Conservation (phyloP, 208 protist genomes). For the Porcisia deanei region DNA sequence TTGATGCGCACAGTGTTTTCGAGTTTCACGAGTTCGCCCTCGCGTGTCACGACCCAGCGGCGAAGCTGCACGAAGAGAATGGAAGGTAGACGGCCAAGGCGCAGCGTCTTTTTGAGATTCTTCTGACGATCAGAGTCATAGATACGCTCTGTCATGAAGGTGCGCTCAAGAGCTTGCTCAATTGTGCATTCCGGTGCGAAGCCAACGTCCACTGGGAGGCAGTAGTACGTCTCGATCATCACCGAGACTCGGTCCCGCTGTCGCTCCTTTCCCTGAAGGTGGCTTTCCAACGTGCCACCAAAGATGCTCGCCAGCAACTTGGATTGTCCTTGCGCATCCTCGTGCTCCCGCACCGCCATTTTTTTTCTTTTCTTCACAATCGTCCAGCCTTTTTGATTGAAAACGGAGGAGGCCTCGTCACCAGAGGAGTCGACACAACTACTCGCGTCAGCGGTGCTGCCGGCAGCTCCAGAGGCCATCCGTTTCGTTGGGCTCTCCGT, state of each 20-base stretch:
- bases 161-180: slow-evolving; percentile 67
- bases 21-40: slow-evolving; percentile 85
- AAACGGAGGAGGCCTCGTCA: neutral
- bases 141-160: slow-evolving; percentile 58
- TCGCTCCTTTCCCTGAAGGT: slow-evolving; percentile 64
- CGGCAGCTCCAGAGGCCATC: neutral
- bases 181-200: slow-evolving; percentile 68
- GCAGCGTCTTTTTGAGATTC: slow-evolving; percentile 66
- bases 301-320: slow-evolving; percentile 56
- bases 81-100: slow-evolving; percentile 47
- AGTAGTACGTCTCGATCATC: slow-evolving; percentile 66
- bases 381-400: slow-evolving; percentile 59
- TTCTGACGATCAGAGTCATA: slow-evolving; percentile 57
- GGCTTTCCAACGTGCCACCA: slow-evolving; percentile 71
- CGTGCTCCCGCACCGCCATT: slow-evolving; percentile 54
- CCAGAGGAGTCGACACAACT: neutral
- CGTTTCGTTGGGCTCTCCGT: neutral
- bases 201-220: slow-evolving; percentile 61
- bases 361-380: slow-evolving; percentile 62
- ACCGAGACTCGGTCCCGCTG: slow-evolving; percentile 59
- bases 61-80: slow-evolving; percentile 78
- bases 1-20: slow-evolving; percentile 71
- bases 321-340: slow-evolving; percentile 47
- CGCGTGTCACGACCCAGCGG: slow-evolving; percentile 82
- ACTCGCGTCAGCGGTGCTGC: neutral